These are phyloP conservation scores for Podaxis sp. DNA, from an alignment of 768 basidiomycete genomes.

Conservation along the genomic window DNA sequence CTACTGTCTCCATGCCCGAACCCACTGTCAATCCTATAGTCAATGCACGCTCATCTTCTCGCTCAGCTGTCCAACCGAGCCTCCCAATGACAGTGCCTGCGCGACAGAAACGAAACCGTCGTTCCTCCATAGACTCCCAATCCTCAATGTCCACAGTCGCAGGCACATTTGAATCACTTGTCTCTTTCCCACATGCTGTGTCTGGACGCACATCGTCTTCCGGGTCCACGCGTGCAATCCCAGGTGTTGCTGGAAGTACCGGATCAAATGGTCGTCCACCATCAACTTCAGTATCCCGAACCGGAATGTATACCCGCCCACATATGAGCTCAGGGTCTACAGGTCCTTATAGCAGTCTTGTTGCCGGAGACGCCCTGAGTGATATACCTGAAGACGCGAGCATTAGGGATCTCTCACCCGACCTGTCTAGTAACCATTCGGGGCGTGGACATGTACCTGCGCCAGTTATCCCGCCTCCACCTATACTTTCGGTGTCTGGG, in stretches of 20 bases:
- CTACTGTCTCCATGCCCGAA: slow-evolving; percentile 4
- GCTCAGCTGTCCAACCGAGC: neutral
- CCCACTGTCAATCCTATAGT: neutral
- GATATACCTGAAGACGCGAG: slow-evolving; percentile 11
- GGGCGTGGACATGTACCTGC: neutral
- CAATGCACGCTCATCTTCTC: neutral
- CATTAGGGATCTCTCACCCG: neutral
- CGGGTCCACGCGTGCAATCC: neutral
- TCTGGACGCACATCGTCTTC: neutral
- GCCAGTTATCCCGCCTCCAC: neutral
- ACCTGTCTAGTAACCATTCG: neutral
- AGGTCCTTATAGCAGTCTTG: neutral
- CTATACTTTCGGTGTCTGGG: neutral
- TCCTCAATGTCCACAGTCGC: neutral
- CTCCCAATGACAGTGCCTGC: neutral
- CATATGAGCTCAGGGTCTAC: neutral
- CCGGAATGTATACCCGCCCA: neutral
- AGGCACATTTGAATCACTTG: neutral
- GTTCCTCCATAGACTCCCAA: neutral
- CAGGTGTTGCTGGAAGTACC: neutral
- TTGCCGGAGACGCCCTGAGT: neutral
- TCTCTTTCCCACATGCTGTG: neutral
- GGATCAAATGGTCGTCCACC: neutral
- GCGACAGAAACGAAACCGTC: neutral
- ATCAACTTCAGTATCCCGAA: neutral